A percentile compares a stretch with the other conserved stretches of the same genome.
These are phyloP conservation scores for Trypanosoma platydactyli DNA, from an alignment of 208 protist genomes.

Conservation along the genomic window DNA sequence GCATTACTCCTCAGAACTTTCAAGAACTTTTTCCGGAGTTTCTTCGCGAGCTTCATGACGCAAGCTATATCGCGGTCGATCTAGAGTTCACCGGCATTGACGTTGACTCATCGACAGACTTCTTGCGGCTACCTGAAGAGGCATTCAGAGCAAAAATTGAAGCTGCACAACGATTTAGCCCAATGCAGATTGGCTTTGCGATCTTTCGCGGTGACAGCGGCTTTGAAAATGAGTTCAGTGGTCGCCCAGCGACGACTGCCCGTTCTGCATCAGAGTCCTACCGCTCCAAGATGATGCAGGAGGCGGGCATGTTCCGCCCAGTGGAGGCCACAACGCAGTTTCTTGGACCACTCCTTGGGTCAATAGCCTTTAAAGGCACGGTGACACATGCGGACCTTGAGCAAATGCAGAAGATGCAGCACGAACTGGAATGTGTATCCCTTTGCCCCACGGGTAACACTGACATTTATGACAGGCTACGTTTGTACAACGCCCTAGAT, in stretches of 20 bases:
- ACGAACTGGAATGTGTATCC: neutral
- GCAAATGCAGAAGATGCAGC: neutral
- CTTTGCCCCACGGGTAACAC: neutral
- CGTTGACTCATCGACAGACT: constrained; percentile 16
- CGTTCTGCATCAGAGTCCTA: neutral
- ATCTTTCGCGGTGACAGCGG: constrained; percentile 37
- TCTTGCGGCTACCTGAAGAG: constrained; percentile 33
- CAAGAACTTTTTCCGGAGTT: constrained; percentile 26
- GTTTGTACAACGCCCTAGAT: neutral
- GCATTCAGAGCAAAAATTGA: constrained; percentile 43
- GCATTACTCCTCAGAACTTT: constrained; percentile 29
- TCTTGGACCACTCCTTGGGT: neutral
- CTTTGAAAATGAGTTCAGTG: neutral
- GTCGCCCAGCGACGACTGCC: neutral
- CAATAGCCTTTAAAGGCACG: neutral
- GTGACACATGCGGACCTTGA: neutral
- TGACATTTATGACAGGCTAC: constrained; percentile 8
- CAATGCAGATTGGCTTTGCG: constrained; percentile 65
- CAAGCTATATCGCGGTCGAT: constrained; percentile 52
- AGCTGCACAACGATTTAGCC: constrained; percentile 32
- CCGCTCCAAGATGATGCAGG: constrained; percentile 1
- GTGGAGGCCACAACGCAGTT: neutral
- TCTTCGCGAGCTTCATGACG: constrained; percentile 17
- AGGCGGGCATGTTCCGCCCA: neutral
- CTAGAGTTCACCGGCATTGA: constrained; percentile 73